Base-by-base conservation (phyloP, 129 eudicot genomes). In the Rutidosis leptorrhynchoides region DNA sequence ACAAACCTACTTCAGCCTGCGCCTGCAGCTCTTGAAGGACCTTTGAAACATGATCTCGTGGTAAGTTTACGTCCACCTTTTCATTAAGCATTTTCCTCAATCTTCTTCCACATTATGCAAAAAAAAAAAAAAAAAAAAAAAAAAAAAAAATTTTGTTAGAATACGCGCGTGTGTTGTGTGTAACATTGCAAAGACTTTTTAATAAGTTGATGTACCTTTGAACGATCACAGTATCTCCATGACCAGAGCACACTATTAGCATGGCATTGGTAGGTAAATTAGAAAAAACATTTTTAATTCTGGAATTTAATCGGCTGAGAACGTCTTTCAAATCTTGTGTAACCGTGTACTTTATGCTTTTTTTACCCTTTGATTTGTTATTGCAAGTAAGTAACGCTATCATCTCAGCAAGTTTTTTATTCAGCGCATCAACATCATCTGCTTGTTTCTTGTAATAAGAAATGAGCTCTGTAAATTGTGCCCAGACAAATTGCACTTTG, bases 1-100 rank as follows among this genome's bases (percentile, higher is more conserved):
- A 90, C 82, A 90, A 84, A 43, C 95, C 97, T 24, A 90, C 97
- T 81, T 90, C 95, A 58, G 97, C 97, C 73, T 90, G 95, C 26
- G 97, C 89, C 77, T 90, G 97, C 72, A 90, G 67, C 79, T 90
- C 97, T 79, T 87, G 89, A 81, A 90, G 68, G 74, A 82, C 92
- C 76, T 87, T 87, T 27, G 84, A 82, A 64, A 90, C 72, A 66
- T 90, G 86, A 53, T 87, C 97, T 8, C 92, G 86, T 26, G 79
- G 40, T 49, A 80, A 20, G n/a, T 76, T 74, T 23, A 77, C 79
- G 25, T 87, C 89, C 16, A 43, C 84, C 54, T 81, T 83, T 77
- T 87, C 92, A 10, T 77, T 52, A 33, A 90, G 92, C 72, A 87
- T 84, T 58, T 81, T 82, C 74, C 97, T 80, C 76, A n/a, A n/a